phyloP scores from a whole-genome alignment of 768 basidiomycete species.

The Pleurotus tuoliensis region DNA sequence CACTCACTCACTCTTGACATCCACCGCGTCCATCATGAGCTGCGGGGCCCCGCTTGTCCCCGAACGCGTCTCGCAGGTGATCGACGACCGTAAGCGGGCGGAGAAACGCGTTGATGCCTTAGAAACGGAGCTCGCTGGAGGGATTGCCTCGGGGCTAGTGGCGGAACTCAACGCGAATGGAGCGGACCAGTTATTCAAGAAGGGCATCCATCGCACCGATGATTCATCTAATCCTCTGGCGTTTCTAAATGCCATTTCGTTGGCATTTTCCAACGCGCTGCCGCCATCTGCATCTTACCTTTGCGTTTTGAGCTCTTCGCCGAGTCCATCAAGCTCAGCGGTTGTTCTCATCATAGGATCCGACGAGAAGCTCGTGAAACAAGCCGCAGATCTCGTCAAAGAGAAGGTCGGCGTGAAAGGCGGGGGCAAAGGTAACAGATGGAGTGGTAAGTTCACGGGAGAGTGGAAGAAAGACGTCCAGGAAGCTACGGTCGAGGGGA shows the following conservation, averaged over 20 bases:
- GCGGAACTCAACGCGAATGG: slow-evolving; percentile 27
- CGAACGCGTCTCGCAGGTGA: slow-evolving; percentile 61
- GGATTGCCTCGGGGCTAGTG: slow-evolving; percentile 39
- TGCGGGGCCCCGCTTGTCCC: slow-evolving; percentile 66
- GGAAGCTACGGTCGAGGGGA: slow-evolving; percentile 30
- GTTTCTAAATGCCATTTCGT: slow-evolving; percentile 56
- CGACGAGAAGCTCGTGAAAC: slow-evolving; percentile 57
- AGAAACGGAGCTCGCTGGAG: slow-evolving; percentile 58
- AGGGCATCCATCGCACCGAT: slow-evolving; percentile 56
- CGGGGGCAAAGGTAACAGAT: slow-evolving; percentile 70
- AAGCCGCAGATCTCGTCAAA: slow-evolving; percentile 53
- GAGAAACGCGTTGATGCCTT: slow-evolving; percentile 69
- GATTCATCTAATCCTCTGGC: slow-evolving; percentile 55
- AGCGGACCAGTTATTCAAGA: slow-evolving; percentile 30
- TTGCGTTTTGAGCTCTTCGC: slow-evolving; percentile 61
- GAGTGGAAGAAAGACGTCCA: slow-evolving; percentile 56
- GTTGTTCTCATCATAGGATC: slow-evolving; percentile 60
- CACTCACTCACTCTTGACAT: slow-evolving; percentile 51
- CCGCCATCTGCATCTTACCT: slow-evolving; percentile 29
- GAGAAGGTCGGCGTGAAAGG: slow-evolving; percentile 62
- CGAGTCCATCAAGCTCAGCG: slow-evolving; percentile 42
- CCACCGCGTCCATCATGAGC: slow-evolving; percentile 57
- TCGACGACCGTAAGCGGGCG: slow-evolving; percentile 62
- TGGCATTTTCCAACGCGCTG: slow-evolving; percentile 33
- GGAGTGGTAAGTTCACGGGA: slow-evolving; percentile 73